These are phyloP conservation scores for Cystofilobasidium capitatum DNA, from an alignment of 768 basidiomycete species.

Conservation along the genomic window DNA sequence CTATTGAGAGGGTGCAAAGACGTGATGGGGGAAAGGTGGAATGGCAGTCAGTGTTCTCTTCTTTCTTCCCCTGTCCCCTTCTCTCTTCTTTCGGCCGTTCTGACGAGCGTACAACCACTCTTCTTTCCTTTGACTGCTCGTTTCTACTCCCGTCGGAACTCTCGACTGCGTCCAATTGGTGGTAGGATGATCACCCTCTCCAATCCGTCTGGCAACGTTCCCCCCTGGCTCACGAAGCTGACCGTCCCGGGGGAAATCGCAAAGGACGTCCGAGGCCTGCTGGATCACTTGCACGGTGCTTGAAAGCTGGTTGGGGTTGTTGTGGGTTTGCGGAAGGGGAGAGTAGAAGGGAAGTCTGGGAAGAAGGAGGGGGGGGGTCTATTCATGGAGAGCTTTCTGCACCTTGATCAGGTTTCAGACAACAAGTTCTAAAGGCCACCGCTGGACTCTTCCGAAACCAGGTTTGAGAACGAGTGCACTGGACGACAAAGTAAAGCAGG, in stretches of 20 bases:
- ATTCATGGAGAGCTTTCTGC: too few species aligned
- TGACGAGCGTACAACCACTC: not conserved
- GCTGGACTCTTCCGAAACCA: too few species aligned
- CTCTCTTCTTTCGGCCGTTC: not conserved
- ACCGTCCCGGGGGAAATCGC: not conserved
- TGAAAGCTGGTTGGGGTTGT: too few species aligned
- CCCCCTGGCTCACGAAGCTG: not conserved
- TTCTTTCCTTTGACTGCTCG: not conserved
- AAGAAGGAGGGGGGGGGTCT: too few species aligned
- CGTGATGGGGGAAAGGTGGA: not conserved
- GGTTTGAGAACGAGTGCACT: too few species aligned
- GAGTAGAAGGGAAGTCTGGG: too few species aligned
- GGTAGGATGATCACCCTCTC: constrained; percentile 2
- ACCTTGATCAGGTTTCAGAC: too few species aligned
- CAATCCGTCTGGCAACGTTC: not conserved
- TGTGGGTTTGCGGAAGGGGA: too few species aligned
- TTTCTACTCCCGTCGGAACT: not conserved
- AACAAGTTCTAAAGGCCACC: too few species aligned
- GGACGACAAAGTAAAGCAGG: too few species aligned
- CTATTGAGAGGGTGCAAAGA: not conserved
- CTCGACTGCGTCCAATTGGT: not conserved
- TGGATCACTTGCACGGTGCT: not conserved
- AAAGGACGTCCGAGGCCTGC: not conserved
- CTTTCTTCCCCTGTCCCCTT: not conserved
- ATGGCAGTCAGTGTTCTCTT: not conserved